Conservation (phyloP, 164 flowering plant genomes). For the Stephania cephalantha region DNA sequence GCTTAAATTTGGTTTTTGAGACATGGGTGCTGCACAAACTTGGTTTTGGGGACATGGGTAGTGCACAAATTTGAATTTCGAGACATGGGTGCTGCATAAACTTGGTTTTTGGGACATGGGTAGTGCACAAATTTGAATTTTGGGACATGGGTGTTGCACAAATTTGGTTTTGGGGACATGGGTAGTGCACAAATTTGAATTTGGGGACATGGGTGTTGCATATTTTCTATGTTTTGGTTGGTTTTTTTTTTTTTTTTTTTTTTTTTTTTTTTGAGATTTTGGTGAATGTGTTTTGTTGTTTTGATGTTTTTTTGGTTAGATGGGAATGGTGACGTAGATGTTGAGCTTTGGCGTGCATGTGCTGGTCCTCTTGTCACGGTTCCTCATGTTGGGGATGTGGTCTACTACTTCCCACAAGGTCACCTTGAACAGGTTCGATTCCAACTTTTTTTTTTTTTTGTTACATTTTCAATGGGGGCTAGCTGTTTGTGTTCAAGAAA, state of each 20-base stretch:
- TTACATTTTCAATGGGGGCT: neutral
- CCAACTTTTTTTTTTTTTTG: conserved; percentile 4
- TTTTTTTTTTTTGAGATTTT: neutral
- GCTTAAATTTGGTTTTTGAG: neutral
- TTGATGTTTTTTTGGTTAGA: conserved; percentile 11
- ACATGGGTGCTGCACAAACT: no score
- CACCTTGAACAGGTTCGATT: conserved; percentile 54
- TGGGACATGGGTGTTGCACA: no score
- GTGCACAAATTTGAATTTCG: neutral
- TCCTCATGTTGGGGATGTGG: conserved; percentile 42
- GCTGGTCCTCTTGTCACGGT: conserved; percentile 47
- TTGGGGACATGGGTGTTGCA: neutral
- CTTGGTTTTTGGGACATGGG: no score
- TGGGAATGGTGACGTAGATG: conserved; percentile 23
- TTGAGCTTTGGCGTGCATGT: conserved; percentile 52
- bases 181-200: no score
- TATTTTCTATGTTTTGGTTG: neutral
- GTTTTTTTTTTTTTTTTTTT: neutral
- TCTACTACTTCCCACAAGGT: conserved; percentile 64
- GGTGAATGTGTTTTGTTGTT: neutral
- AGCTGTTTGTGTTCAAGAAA: no score
- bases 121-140: no score
- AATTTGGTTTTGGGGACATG: no score
- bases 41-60: conserved; percentile 8
- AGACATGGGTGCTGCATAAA: no score